Conservation (phyloP, 139 green algal species). For the Chlorella sp. region DNA sequence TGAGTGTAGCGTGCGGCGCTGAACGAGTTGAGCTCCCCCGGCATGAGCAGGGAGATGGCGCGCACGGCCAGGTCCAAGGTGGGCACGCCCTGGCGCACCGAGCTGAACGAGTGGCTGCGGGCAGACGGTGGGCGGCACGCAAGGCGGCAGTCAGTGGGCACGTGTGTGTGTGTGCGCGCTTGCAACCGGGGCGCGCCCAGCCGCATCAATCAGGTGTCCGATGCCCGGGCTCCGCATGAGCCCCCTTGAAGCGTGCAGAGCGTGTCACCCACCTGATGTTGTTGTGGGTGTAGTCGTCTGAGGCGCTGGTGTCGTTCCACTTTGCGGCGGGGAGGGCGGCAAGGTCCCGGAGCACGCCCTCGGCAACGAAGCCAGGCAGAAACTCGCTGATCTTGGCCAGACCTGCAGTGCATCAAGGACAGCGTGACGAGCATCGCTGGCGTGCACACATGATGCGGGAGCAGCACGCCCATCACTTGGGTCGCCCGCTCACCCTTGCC, state of each 20-base stretch:
- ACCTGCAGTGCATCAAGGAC: too few relatives aligned
- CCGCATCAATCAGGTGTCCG: too few relatives aligned
- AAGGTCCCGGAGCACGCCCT: conserved; percentile 23
- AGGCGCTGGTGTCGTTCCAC: conserved; percentile 33
- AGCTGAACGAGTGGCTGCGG: conserved; percentile 15
- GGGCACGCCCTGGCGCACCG: conserved; percentile 7
- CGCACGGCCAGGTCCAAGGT: conserved; percentile 24
- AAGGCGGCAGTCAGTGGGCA: too few relatives aligned
- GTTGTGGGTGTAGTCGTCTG: conserved; percentile 18
- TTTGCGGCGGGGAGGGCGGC: background rate
- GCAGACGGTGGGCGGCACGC: background rate
- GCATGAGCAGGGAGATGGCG: conserved; percentile 36
- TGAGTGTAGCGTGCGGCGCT: conserved; percentile 4
- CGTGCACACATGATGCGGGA: too few relatives aligned
- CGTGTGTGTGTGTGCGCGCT: too few relatives aligned
- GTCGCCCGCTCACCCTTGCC: too few relatives aligned
- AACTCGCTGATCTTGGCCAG: conserved; percentile 28
- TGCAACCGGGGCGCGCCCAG: too few relatives aligned
- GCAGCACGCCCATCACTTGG: too few relatives aligned
- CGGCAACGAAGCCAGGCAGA: conserved; percentile 32
- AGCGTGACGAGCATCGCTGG: too few relatives aligned
- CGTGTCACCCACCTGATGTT: conserved; percentile 30
- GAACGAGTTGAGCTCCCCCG: conserved; percentile 34
- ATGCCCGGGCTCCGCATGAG: too few relatives aligned
- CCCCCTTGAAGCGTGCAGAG: too few relatives aligned